phyloP scores from a whole-genome alignment of 768 basidiomycete genomes.

The Boletus reticuloceps region DNA sequence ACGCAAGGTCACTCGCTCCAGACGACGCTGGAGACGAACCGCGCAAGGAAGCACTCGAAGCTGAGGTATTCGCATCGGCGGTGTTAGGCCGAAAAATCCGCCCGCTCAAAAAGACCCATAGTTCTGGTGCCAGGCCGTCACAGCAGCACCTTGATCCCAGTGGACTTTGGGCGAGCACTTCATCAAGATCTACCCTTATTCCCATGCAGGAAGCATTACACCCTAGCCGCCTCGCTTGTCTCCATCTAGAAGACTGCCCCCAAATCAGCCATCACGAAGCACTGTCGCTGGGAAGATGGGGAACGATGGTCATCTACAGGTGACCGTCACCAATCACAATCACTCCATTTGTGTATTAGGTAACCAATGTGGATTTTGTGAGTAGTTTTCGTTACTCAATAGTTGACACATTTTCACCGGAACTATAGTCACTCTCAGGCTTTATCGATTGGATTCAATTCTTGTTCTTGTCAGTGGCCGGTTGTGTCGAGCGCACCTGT shows the following conservation, averaged over 20 bases:
- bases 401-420: constrained; percentile 7
- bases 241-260: constrained; percentile 43
- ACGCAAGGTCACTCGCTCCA: constrained; percentile 27
- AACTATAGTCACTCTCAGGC: too few relatives aligned
- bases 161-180: constrained; percentile 10
- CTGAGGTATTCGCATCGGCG: constrained; percentile 24
- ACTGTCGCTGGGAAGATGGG: constrained; percentile 37
- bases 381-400: constrained; percentile 13
- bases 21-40: constrained; percentile 16
- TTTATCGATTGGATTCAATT: too few relatives aligned
- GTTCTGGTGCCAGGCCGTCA: constrained; percentile 2
- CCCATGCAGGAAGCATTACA: constrained; percentile 37
- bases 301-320: constrained; percentile 27
- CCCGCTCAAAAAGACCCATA: constrained; percentile 35
- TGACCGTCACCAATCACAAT: background rate
- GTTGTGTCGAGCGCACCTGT: too few relatives aligned
- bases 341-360: constrained; percentile 5
- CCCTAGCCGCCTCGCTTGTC: constrained; percentile 37
- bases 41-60: constrained; percentile 10
- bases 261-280: constrained; percentile 39
- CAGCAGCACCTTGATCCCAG: constrained; percentile 12
- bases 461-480: too few relatives aligned
- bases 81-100: constrained; percentile 31
- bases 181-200: constrained; percentile 34
- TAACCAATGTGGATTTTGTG: constrained; percentile 19